Percentiles rank a stretch among this genome's conserved stretches.
These are phyloP conservation scores for Acanthamoeba castellanii DNA, from an alignment of 208 protist genomes.

Conservation along the genomic window DNA sequence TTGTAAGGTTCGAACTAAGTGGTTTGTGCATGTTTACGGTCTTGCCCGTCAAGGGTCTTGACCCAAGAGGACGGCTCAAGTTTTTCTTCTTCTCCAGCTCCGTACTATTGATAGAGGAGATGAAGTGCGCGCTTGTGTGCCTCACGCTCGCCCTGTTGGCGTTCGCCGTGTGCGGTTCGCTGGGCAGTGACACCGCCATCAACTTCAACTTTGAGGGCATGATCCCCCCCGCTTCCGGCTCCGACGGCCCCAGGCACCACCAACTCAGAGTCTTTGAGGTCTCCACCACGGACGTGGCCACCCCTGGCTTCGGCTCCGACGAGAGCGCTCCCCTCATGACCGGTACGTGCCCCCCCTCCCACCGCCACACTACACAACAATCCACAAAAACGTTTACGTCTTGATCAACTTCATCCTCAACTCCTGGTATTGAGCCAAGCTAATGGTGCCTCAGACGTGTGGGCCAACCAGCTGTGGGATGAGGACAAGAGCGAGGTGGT, in stretches of 20 bases:
- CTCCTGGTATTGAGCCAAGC: no score
- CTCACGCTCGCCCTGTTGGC: background rate
- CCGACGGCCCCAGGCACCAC: background rate
- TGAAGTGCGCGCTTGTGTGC: background rate
- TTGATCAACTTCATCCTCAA: no score
- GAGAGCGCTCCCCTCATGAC: background rate
- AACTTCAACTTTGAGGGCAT: conserved; percentile 60
- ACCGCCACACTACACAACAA: no score
- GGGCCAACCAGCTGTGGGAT: conserved; percentile 46
- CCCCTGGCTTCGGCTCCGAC: background rate
- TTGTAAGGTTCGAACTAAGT: no score
- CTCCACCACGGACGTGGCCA: conserved; percentile 23
- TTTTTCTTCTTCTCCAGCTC: no score
- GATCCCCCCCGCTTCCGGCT: background rate
- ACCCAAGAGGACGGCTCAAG: no score
- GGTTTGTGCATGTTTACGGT: no score
- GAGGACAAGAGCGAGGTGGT: background rate
- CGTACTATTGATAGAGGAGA: conserved; percentile 47
- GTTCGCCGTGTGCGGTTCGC: background rate
- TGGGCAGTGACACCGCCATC: background rate
- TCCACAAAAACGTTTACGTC: no score
- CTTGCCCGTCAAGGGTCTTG: no score
- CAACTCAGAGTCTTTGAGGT: background rate
- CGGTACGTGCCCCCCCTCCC: background rate
- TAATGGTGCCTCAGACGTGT: background rate